Evolutionary conservation across 1,139 yeast genomes (phyloP).

Genomic region (Kurtzmaniella quercitrusa): DNA sequence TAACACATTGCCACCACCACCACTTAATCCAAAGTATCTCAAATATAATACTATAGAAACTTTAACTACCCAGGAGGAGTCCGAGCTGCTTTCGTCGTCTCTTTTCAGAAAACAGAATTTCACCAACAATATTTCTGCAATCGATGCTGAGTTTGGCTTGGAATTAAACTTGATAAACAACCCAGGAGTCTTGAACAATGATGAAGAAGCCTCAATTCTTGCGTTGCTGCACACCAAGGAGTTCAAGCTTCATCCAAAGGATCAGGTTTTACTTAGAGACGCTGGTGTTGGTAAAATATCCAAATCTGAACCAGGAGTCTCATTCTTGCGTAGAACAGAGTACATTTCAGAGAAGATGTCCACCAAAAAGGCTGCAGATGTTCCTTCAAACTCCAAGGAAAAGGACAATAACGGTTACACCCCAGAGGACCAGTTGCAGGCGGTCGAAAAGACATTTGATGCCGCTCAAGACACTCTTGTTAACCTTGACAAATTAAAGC

Average conservation of each 20-base stretch:
- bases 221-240: conserved; percentile 19
- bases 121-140: conserved; percentile 56
- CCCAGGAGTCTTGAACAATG: conserved; percentile 66
- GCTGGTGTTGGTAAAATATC: conserved; percentile 54
- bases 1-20: conserved; percentile 90
- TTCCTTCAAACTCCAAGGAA: conserved; percentile 8
- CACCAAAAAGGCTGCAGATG: not conserved
- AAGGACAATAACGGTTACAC: conserved; percentile 38
- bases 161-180: conserved; percentile 67
- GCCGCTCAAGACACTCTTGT: conserved; percentile 46
- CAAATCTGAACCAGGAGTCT: conserved; percentile 61
- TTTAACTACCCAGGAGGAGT: conserved; percentile 42
- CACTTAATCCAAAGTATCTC: conserved; percentile 82
- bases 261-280: conserved; percentile 72
- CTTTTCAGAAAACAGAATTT: conserved; percentile 76
- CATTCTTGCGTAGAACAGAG: conserved; percentile 91
- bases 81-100: conserved; percentile 66
- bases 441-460: conserved; percentile 77
- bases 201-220: conserved; percentile 46
- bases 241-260: conserved; percentile 66
- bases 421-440: conserved; percentile 59
- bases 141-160: conserved; percentile 76
- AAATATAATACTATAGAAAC: conserved; percentile 45
- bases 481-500: conserved; percentile 48
- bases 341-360: conserved; percentile 59